These are phyloP conservation scores for Skeletonema tropicum DNA, from an alignment of 108 stramenopile species.

Conservation along the genomic window DNA sequence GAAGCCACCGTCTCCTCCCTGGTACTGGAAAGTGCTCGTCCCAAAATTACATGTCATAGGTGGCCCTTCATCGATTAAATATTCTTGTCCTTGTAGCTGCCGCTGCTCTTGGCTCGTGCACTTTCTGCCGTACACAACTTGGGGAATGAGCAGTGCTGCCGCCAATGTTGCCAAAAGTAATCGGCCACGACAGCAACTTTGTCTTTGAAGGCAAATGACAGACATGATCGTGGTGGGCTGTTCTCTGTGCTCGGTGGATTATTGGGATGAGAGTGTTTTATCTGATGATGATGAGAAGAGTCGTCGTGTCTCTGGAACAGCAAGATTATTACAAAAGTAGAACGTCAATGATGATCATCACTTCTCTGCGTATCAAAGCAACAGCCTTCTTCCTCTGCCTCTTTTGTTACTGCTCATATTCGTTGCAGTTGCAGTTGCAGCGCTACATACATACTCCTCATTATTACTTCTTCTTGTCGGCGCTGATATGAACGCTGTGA, in stretches of 20 bases:
- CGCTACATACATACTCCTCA: too few relatives aligned
- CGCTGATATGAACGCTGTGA: too few relatives aligned
- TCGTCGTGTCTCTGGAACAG: too few relatives aligned
- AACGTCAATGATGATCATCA: too few relatives aligned
- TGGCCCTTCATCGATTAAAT: not conserved
- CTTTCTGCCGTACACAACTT: not conserved
- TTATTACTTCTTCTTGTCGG: too few relatives aligned
- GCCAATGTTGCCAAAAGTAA: not conserved
- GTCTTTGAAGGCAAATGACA: not conserved
- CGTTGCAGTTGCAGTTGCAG: too few relatives aligned
- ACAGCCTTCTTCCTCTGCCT: too few relatives aligned
- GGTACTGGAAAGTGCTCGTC: not conserved
- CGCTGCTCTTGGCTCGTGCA: not conserved
- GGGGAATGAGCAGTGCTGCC: not conserved
- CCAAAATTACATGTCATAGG: not conserved
- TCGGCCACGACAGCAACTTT: not conserved
- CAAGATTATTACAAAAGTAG: too few relatives aligned
- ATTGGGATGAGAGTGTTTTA: not conserved
- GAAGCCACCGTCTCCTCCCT: not conserved
- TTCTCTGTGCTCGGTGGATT: too few relatives aligned
- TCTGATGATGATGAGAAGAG: not conserved
- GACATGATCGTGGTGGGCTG: not conserved
- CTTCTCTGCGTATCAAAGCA: too few relatives aligned
- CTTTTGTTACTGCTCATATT: too few relatives aligned
- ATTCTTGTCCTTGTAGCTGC: not conserved